phyloP scores from a whole-genome alignment of 139 green algal genomes.

The Chlorella sp. region DNA sequence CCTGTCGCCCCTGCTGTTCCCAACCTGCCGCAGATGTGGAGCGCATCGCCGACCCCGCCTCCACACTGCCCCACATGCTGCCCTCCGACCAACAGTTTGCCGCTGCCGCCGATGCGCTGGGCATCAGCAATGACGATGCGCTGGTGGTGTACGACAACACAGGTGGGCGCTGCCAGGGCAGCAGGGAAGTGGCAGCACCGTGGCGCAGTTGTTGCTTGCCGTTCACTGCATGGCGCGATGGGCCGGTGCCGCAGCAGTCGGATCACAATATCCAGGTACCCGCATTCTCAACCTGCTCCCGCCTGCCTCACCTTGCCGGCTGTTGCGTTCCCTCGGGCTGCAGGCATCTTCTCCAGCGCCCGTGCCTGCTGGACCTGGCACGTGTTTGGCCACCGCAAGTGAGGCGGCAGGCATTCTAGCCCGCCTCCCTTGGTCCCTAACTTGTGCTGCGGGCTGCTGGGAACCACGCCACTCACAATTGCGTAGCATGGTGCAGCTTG shows the following conservation, averaged over 20 bases:
- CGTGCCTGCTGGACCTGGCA: slow-evolving; percentile 94
- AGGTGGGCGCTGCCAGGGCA: slow-evolving; percentile 21
- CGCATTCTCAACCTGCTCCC: too few relatives aligned
- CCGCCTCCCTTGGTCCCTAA: too few relatives aligned
- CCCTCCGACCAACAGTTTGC: slow-evolving; percentile 76
- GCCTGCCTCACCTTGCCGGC: too few relatives aligned
- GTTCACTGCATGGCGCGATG: too few relatives aligned
- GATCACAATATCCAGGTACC: too few relatives aligned
- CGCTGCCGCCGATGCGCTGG: slow-evolving; percentile 84
- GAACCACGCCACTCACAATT: too few relatives aligned
- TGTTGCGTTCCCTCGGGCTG: too few relatives aligned
- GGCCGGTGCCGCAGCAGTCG: too few relatives aligned
- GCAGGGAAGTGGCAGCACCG: too few relatives aligned
- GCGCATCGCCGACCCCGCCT: slow-evolving; percentile 50
- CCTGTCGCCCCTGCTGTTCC: not conserved
- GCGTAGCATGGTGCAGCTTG: too few relatives aligned
- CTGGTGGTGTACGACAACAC: slow-evolving; percentile 94
- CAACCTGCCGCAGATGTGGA: slow-evolving; percentile 75
- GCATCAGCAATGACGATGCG: slow-evolving; percentile 66
- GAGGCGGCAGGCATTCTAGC: not conserved
- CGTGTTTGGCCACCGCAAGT: slow-evolving; percentile 80
- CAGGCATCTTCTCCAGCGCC: slow-evolving; percentile 87
- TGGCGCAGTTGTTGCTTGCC: too few relatives aligned
- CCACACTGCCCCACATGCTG: slow-evolving; percentile 87
- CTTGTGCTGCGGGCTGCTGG: too few relatives aligned